phyloP scores from a whole-genome alignment of 345 rosid species.

The Conringia planisiliqua region DNA sequence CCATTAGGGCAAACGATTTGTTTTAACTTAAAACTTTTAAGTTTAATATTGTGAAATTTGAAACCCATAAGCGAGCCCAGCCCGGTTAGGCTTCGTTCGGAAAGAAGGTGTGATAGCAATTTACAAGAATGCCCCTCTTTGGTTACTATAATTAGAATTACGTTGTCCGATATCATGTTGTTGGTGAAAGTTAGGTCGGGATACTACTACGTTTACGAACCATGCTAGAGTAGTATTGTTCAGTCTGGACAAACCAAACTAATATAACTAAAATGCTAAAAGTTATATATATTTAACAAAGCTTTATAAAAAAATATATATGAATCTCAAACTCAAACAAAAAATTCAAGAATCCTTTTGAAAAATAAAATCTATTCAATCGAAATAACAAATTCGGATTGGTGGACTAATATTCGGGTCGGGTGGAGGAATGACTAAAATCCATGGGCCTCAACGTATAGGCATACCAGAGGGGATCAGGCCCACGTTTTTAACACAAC shows the following conservation, averaged over 20 bases:
- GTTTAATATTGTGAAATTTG: neutral
- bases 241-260: neutral
- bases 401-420: neutral
- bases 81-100: slow-evolving; percentile 1
- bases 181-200: slow-evolving; percentile 22
- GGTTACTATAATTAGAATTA: slow-evolving; percentile 5
- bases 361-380: too few species aligned
- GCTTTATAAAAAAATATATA: too few species aligned
- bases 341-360: too few species aligned
- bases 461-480: neutral
- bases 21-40: too few species aligned
- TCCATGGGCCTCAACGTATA: slow-evolving; percentile 6
- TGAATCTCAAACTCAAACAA: neutral
- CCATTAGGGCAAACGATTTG: slow-evolving; percentile 3
- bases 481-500: neutral
- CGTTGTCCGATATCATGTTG: neutral
- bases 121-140: neutral
- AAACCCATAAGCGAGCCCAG: slow-evolving; percentile 8
- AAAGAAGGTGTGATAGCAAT: neutral
- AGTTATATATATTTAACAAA: too few species aligned
- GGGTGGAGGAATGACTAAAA: neutral
- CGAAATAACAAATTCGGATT: too few species aligned
- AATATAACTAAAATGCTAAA: neutral
- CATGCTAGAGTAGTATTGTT: neutral
- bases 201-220: neutral